Evolutionary conservation across 495 filamentous ascomycete genomes (phyloP), one percentile per base, ranked within the genome.

Genomic region (Hypoxylon crocopeplum): DNA sequence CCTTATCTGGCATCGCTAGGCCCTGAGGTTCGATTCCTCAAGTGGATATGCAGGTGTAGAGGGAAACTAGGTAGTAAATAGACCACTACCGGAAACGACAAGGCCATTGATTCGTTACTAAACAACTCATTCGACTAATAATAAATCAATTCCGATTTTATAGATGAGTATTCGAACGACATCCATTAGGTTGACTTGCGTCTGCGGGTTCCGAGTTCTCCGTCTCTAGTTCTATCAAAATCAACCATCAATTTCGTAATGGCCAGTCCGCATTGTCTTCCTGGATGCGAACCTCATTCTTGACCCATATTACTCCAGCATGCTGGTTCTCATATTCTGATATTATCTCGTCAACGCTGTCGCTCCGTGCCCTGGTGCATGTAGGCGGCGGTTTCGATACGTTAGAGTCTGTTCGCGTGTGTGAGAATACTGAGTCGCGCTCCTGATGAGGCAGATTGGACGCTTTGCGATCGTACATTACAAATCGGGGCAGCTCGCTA

Each of bases 291-390:
- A 72, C 34, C 41, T 70, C 69, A 19, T 68, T 69, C 48, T 56
- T 68, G 19, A 72, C 58, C 67, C 60, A 70, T 50, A 72, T 72
- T n/a, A 58, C 61, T 0, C 57, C 57, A 5, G 36, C 40, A 20
- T 68, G 41, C 29, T 66, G 62, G 7, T 52, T 62, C 19, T 67
- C 36, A 24, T 73, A 73, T 0, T 69, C 50, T 3, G 67, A 70
- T 30, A 75, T 7, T 15, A 70, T 73, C 16, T 72, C 67, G n/a
- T 75, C 70, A 13, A 73, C 56, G 24, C 69, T 75, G 21, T 73
- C 67, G 15, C 50, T 65, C 1, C 61, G 48, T 0, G 29, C 22
- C 22, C 57, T 61, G 1, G 7, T 54, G 11, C 67, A 59, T 17
- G 41, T 50, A 12, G 34, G 53, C 7, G 54, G 50, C 13, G 64